Evolutionary conservation across 1,139 yeast genomes (phyloP), one percentile per base, ranked within the genome.

Genomic region (Pichia sp.): DNA sequence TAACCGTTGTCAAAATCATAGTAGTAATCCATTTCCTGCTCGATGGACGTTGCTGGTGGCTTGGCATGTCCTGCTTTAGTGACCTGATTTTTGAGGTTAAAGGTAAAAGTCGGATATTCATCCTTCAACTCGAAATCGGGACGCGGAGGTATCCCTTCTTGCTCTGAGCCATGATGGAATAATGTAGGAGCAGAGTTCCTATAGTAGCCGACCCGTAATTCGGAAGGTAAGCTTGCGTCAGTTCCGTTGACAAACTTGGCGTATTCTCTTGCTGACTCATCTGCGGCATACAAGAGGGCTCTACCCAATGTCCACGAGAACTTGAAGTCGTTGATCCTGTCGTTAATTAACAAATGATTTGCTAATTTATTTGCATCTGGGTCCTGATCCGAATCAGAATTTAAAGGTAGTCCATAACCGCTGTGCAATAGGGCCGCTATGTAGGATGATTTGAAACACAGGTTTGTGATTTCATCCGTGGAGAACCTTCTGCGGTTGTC

Each of bases 251-350:
- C 48, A 16, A 53, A 49, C 36, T 55, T 58, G 17, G 61, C 57
- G 40, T 58, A 53, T 46, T 55, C 63, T 29, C 57, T 47, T 24
- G 61, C 57, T 42, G 60, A 52, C 51, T 63, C 69, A 55, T 65
- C 69, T 48, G 64, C 58, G 4, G 69, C 67, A 64, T 88, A 88
- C 31, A 89, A 67, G 4, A 88, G 68, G 3, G 95, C 95, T 52
- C 92, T 75, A 2, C 96, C 96, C 49, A 88, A 71, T 0, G 96
- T 87, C 96, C 96, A 89, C 0, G 93, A 81, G 58, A 87, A 85
- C 43, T 84, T 82, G 1, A 80, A 74, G 0, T 88, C 90, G 45
- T 81, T 48, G 5, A 55, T 50, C 53, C 77, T 75, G 58, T 85
- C 87, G 20, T 84, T 83, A 24, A 87, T 74, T 57, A 79, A 81